These are phyloP conservation scores for Glaciozyma martinii DNA, from an alignment of 768 basidiomycete genomes.

Conservation along the genomic window DNA sequence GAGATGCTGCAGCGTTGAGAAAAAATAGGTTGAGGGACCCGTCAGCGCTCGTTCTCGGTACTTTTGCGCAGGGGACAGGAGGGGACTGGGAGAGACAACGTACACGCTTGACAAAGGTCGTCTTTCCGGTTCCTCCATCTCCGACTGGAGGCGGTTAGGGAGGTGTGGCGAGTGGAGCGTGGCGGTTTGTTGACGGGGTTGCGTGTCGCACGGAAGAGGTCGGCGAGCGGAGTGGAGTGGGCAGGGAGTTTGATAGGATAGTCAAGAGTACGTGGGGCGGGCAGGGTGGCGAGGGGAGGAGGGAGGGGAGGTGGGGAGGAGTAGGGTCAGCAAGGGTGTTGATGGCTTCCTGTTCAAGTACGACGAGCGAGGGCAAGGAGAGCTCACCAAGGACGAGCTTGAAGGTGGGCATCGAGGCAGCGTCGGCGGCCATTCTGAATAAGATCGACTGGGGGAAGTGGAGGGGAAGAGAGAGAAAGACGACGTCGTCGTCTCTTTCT, in stretches of 20 bases:
- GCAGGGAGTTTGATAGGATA: background rate
- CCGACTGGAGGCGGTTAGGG: conserved; percentile 52
- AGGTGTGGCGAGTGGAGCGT: conserved; percentile 3
- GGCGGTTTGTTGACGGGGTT: background rate
- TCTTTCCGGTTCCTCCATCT: conserved; percentile 83
- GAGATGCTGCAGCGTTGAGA: background rate
- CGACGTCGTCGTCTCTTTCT: too few relatives aligned
- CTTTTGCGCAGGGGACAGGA: background rate
- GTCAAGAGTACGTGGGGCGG: background rate
- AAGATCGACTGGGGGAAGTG: background rate
- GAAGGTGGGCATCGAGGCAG: conserved; percentile 67
- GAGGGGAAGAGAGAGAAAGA: background rate
- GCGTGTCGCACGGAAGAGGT: background rate
- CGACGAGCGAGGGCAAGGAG: background rate
- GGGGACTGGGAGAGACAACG: background rate
- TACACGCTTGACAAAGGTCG: conserved; percentile 29
- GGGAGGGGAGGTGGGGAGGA: background rate
- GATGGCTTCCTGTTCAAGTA: background rate
- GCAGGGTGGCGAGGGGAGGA: background rate
- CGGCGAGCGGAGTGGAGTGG: background rate
- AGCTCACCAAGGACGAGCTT: conserved; percentile 93
- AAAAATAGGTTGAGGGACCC: background rate
- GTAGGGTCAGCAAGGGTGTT: background rate
- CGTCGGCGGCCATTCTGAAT: conserved; percentile 16
- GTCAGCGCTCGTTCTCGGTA: conserved; percentile 25